These are phyloP conservation scores for Coemansia sp. DNA, from an alignment of 192 early-diverging fungal genomes.

Conservation along the genomic window DNA sequence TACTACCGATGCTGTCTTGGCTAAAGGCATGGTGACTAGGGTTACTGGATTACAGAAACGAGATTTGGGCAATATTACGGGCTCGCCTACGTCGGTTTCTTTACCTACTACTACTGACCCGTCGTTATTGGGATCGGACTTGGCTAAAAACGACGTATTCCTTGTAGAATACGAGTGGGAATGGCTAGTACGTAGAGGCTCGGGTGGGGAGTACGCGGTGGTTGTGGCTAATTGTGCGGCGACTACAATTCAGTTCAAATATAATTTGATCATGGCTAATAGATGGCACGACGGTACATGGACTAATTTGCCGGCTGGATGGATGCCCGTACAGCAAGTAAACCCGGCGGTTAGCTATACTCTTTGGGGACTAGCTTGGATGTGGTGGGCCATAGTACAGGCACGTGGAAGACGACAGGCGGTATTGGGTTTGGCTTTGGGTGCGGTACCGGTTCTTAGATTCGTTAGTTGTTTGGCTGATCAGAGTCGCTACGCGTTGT, in stretches of 20 bases:
- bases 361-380: constrained; percentile 29
- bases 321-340: constrained; percentile 47
- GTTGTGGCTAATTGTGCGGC: constrained; percentile 51
- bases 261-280: constrained; percentile 53
- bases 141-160: constrained; percentile 43
- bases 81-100: not conserved
- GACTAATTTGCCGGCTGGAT: constrained; percentile 47
- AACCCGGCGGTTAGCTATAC: constrained; percentile 32
- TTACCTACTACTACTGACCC: not conserved
- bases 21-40: not conserved
- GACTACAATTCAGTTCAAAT: constrained; percentile 53
- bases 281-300: constrained; percentile 41
- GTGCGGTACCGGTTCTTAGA: constrained; percentile 34
- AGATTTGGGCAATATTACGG: not conserved
- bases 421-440: constrained; percentile 15
- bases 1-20: not conserved
- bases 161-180: constrained; percentile 53
- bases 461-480: constrained; percentile 44
- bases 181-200: constrained; percentile 27
- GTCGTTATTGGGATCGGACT: constrained; percentile 32
- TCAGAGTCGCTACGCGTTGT: constrained; percentile 35
- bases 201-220: constrained; percentile 49
- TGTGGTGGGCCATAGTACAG: constrained; percentile 19
- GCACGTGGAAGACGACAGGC: constrained; percentile 7
- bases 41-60: not conserved